Conservation (phyloP, 2,329 filamentous ascomycete genomes). For the Colletotrichum eremochloae region DNA sequence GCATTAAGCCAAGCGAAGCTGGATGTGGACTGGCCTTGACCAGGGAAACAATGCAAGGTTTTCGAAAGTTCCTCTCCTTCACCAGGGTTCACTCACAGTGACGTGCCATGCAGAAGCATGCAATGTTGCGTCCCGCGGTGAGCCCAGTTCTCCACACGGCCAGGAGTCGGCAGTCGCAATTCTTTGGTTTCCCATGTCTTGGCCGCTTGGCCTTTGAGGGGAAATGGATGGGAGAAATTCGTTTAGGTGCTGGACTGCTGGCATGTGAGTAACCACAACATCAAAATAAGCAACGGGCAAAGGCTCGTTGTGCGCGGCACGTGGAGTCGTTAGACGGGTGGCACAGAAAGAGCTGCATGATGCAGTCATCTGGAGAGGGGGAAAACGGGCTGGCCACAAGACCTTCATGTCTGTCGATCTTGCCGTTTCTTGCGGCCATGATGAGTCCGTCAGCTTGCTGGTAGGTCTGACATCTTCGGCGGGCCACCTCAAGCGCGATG, state of each 20-base stretch:
- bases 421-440: conserved; percentile 8
- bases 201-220: conserved; percentile 19
- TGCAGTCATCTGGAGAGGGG: conserved; percentile 39
- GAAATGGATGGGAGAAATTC: not conserved
- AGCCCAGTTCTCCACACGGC: conserved; percentile 26
- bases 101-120: conserved; percentile 27
- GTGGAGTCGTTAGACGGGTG: conserved; percentile 32
- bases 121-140: conserved; percentile 32
- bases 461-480: conserved; percentile 20
- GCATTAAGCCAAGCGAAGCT: conserved; percentile 33
- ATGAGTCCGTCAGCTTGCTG: conserved; percentile 12
- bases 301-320: conserved; percentile 11
- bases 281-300: conserved; percentile 31
- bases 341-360: conserved; percentile 33
- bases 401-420: conserved; percentile 26
- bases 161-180: conserved; percentile 15
- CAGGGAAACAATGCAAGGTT: conserved; percentile 20
- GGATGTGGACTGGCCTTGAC: conserved; percentile 9
- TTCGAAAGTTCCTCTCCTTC: conserved; percentile 19
- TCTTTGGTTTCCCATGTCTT: conserved; percentile 36
- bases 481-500: not conserved
- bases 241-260: conserved; percentile 14
- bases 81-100: conserved; percentile 8
- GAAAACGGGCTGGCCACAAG: conserved; percentile 26
- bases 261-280: conserved; percentile 30